Percentiles rank a stretch among this genome's conserved stretches.
Conservation (phyloP, 331 rosid genomes). For the Acacia concinna region DNA sequence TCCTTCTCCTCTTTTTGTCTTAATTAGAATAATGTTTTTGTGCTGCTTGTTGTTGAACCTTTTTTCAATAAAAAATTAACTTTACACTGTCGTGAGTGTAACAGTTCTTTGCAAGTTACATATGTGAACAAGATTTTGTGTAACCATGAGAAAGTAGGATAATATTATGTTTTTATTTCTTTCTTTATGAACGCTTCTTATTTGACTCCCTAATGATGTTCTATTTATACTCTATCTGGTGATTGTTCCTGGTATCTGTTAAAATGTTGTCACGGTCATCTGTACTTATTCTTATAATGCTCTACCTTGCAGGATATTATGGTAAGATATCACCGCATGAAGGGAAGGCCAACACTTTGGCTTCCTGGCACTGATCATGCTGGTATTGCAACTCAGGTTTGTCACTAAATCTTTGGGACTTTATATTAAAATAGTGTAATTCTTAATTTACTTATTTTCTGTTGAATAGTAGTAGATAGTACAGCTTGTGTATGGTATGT, state of each 20-base stretch:
- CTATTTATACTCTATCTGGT: background rate
- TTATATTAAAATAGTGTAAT: background rate
- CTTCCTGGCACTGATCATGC: conserved; percentile 99
- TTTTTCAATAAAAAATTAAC: background rate
- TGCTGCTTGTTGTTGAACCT: background rate
- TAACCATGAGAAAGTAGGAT: background rate
- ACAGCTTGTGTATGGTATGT: background rate
- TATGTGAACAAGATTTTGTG: background rate
- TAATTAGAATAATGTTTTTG: conserved; percentile 16
- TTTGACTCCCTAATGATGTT: conserved; percentile 1
- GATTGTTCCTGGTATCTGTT: conserved; percentile 8
- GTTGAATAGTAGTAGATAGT: background rate
- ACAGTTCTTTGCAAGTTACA: conserved; percentile 2
- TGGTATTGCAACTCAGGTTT: conserved; percentile 98
- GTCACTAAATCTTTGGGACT: conserved; percentile 29
- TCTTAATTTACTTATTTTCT: background rate
- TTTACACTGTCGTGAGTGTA: conserved; percentile 2
- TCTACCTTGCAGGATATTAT: conserved; percentile 75
- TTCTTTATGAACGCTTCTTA: conserved; percentile 18
- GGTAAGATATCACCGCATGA: conserved; percentile 96
- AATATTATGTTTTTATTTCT: conserved; percentile 1
- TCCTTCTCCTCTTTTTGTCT: background rate
- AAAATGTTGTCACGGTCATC: conserved; percentile 1
- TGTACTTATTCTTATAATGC: conserved; percentile 7
- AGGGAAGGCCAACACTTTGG: conserved; percentile 97